These are phyloP conservation scores for Logfia minima DNA, from an alignment of 129 eudicot species.

Conservation along the genomic window DNA sequence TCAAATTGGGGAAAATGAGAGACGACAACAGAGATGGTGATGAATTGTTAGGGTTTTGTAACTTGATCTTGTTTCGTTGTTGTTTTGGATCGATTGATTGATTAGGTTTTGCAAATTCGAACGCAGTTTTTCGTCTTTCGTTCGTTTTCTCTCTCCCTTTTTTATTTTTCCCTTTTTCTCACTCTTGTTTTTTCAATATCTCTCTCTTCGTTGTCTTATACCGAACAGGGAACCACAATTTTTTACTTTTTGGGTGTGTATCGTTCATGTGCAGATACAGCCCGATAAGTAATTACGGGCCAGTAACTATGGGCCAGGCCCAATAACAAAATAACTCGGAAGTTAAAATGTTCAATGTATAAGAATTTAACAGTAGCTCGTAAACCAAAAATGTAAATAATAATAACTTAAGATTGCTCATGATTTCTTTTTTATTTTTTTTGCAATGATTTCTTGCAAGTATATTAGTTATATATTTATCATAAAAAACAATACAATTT, in stretches of 20 bases:
- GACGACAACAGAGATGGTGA: slow-evolving; percentile 24
- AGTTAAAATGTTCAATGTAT: not conserved
- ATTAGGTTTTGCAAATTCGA: slow-evolving; percentile 27
- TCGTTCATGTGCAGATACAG: not conserved
- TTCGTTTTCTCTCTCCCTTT: slow-evolving; percentile 26
- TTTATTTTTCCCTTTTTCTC: not conserved
- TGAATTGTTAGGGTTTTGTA: slow-evolving; percentile 39
- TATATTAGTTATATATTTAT: too few species aligned
- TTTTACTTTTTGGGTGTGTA: not conserved
- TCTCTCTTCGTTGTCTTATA: slow-evolving; percentile 29
- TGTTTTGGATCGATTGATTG: slow-evolving; percentile 21
- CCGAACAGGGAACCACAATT: slow-evolving; percentile 33
- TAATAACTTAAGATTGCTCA: too few species aligned
- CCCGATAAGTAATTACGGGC: not conserved
- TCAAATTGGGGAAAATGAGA: slow-evolving; percentile 26
- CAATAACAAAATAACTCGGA: not conserved
- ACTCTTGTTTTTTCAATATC: not conserved
- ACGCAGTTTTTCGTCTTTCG: slow-evolving; percentile 39
- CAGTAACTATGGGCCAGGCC: not conserved
- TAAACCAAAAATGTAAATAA: too few species aligned
- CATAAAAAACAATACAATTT: too few species aligned
- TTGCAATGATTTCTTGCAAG: too few species aligned
- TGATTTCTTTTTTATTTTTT: too few species aligned
- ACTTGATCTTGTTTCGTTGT: slow-evolving; percentile 10
- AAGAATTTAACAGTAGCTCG: too few species aligned